Conservation (phyloP, 2,329 filamentous ascomycete genomes). For the Fusarium sp. region DNA sequence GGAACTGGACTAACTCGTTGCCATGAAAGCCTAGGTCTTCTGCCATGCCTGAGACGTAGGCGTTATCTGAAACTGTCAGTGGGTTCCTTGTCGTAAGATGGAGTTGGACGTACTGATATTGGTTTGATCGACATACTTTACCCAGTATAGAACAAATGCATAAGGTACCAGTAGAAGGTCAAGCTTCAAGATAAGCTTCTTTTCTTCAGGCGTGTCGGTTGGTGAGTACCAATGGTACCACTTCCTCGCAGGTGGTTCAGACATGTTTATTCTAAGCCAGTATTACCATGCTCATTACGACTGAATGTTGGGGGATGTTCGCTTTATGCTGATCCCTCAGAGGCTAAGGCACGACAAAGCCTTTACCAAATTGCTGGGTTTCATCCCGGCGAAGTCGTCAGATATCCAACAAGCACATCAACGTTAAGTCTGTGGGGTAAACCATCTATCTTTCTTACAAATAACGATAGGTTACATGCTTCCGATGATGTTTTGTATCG, state of each 20-base stretch:
- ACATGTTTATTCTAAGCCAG: neutral
- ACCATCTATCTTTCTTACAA: neutral
- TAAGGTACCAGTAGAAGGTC: neutral
- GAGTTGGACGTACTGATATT: neutral
- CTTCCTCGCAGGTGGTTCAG: neutral
- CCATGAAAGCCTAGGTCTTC: neutral
- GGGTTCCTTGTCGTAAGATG: too few relatives aligned
- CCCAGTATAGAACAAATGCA: neutral
- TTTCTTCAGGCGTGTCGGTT: neutral
- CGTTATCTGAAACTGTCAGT: neutral
- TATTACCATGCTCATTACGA: rapidly evolving
- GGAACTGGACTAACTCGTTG: neutral
- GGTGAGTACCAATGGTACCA: neutral
- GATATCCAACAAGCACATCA: neutral
- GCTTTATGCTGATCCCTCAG: rapidly evolving
- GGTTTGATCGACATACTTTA: neutral
- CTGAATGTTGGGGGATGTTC: rapidly evolving
- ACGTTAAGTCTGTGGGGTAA: neutral
- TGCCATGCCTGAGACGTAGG: neutral
- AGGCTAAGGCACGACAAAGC: rapidly evolving
- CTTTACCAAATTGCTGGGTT: neutral
- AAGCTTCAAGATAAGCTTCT: neutral
- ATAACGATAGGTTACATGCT: neutral
- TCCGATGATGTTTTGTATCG: rapidly evolving
- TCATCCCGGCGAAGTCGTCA: neutral